Base-by-base conservation (phyloP, 2,329 filamentous ascomycete genomes). In the Hymenoscyphus infarciens region DNA sequence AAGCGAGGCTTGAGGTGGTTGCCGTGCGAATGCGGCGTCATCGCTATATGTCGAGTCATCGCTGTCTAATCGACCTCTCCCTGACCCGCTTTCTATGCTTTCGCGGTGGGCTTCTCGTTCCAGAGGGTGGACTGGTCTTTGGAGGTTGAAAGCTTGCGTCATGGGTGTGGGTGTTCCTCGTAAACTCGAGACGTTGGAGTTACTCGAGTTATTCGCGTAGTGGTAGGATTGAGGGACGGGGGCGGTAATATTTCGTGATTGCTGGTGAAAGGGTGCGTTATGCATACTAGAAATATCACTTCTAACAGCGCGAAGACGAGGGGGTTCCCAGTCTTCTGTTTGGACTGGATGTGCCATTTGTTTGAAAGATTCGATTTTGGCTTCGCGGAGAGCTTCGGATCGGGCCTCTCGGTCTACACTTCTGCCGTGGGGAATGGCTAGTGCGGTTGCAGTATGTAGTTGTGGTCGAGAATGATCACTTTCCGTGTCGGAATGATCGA, bases 251-350 rank as follows among this genome's bases (percentile, higher is more conserved):
- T 16, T 19, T 31, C 22, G 42, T 31, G 16, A 27, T 29, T 60
- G 58, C 42, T 56, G 59, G 19, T 54, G 25, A 8, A 27, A 5
- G 31, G 49, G 33, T 39, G 29, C 19, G 25, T 59, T 45, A 27
- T 53, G 58, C 11, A 56, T 35, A 53, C 38, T 57, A 4, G 53
- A 61, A 4, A 57, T 52, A 3, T 61, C 60, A 15, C 25, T 53
- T n/a, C 13, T n/a, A 15, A n/a, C 31, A 19, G n/a, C 13, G 29
- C 55, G 38, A 8, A 58, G 33, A n/a, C 38, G 53, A 22, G 59
- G 61, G 33, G 56, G 22, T 35, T 45, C n/a, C 61, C 56, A 62
- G 33, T 49, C 35, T 56, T 52, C 45, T 42, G 33, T 52, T 49
- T 49, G n/a, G 19, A 22, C 22, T 52, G 19, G 45, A 13, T 52